These are phyloP conservation scores for Ustilago sp. DNA, from an alignment of 1,284 basidiomycete genomes.

Conservation along the genomic window DNA sequence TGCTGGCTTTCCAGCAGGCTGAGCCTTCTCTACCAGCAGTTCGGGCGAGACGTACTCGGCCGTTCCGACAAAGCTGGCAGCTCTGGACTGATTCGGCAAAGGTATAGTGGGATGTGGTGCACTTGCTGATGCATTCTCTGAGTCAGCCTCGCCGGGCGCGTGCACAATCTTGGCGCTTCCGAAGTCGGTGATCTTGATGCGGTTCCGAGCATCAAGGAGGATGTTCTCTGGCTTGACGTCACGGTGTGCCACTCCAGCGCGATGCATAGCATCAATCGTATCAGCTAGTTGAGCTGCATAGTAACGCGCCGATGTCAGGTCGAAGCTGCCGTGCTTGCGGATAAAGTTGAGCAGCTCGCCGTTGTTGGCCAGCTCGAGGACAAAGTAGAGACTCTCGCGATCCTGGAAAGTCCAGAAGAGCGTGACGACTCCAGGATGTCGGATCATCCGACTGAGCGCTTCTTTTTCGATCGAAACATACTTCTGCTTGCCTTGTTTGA, in stretches of 20 bases:
- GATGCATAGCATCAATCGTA: conserved; percentile 63
- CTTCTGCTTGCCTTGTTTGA: conserved; percentile 69
- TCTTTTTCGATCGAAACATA: conserved; percentile 68
- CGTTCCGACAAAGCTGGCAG: conserved; percentile 92
- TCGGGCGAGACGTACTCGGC: conserved; percentile 97
- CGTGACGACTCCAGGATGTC: conserved; percentile 65
- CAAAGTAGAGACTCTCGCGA: conserved; percentile 67
- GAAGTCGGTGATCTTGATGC: conserved; percentile 67
- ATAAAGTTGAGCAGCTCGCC: conserved; percentile 66
- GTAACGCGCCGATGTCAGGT: conserved; percentile 48
- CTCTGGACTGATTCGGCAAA: conserved; percentile 39
- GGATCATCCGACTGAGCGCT: conserved; percentile 64
- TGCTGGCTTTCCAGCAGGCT: conserved; percentile 70
- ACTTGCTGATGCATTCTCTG: background rate
- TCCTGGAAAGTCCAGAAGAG: conserved; percentile 69
- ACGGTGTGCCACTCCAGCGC: conserved; percentile 62
- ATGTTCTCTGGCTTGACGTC: conserved; percentile 68
- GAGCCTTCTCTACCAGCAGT: conserved; percentile 78
- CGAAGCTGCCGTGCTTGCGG: conserved; percentile 62
- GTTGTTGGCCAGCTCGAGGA: conserved; percentile 66
- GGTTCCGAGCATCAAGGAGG: conserved; percentile 57
- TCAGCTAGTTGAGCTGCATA: conserved; percentile 66
- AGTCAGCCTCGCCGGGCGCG: conserved; percentile 18
- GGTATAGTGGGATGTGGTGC: background rate
- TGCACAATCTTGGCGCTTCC: conserved; percentile 65